phyloP scores from a whole-genome alignment of 2,329 filamentous ascomycete genomes.

The Cladobotryum protrusum region DNA sequence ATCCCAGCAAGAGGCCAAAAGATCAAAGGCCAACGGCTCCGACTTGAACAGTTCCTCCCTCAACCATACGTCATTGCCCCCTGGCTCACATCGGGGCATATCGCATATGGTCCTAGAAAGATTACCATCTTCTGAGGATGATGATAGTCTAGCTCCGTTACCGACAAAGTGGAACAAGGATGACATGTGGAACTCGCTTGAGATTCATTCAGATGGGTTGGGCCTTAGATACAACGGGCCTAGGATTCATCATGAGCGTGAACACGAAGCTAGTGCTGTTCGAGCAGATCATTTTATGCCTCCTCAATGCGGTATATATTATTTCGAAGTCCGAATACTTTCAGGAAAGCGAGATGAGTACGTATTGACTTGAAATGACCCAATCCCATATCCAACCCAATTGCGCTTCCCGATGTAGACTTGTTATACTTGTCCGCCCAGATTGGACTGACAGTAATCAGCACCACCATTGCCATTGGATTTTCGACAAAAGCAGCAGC shows the following conservation, averaged over 20 bases:
- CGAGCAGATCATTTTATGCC: constrained; percentile 84
- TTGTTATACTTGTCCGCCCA: neutral
- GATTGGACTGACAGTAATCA: constrained; percentile 22
- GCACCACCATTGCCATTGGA: constrained; percentile 56
- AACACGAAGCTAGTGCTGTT: constrained; percentile 74
- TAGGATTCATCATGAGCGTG: constrained; percentile 44
- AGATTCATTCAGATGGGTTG: constrained; percentile 66
- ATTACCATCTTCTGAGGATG: constrained; percentile 53
- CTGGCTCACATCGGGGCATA: constrained; percentile 64
- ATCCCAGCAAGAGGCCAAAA: constrained; percentile 41
- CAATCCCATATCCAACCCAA: too few relatives aligned
- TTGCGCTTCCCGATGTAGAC: too few relatives aligned
- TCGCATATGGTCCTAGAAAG: constrained; percentile 82
- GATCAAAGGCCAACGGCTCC: constrained; percentile 25
- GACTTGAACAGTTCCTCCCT: constrained; percentile 49
- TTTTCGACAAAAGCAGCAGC: constrained; percentile 51
- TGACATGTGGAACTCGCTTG: constrained; percentile 68
- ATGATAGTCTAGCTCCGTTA: constrained; percentile 56
- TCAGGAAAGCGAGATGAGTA: constrained; percentile 50
- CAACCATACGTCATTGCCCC: constrained; percentile 32
- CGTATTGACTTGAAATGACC: constrained; percentile 21
- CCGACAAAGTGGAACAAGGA: constrained; percentile 76
- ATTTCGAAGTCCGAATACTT: constrained; percentile 66
- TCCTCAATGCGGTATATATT: constrained; percentile 85
- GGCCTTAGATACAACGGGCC: constrained; percentile 57